Evolutionary conservation across 163 green algal genomes (phyloP), one percentile per base, ranked within the genome.

Genomic region (Chloromonas sp.): DNA sequence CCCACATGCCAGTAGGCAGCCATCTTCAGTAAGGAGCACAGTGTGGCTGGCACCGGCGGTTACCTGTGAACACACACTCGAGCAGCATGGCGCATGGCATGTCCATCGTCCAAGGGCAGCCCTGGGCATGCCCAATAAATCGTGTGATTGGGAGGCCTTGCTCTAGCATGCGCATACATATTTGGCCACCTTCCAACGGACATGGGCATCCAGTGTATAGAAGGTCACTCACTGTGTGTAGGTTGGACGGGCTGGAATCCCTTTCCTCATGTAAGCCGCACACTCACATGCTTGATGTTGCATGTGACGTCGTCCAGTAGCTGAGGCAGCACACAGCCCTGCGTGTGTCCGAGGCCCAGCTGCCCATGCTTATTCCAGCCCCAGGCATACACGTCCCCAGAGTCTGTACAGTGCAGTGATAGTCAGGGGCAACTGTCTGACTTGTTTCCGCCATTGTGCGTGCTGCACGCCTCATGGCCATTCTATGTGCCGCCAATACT

Each of bases 351-450:
- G 2, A 60, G 74, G 74, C 74, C 74, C 74, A 81, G n/a, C 74
- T 81, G 74, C n/a, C 74, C 74, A n/a, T 58, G 14, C 74, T 81
- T 2, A n/a, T 81, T 81, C 74, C 74, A 81, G 2, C 74, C 74
- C 5, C 74, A 81, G 74, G 5, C 8, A n/a, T 81, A 81, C 74
- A 81, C 74, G n/a, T 81, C 74, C 2, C 74, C 74, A 81, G 5
- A 58, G 2, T 81, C 74, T 81, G 74, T 14, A 77, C 70, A 77
- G 11, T 14, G 14, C 70, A 77, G 70, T 14, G 14, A 77, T n/a
- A 77, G 14, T 77, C 70, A n/a, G 70, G 11, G 14, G 11, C 70
- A 77, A 77, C 11, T 77, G 70, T 11, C 11, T 36, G 36, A 36
- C 36, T 36, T 36, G 36, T 36, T 36, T 36, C 36, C 36, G 36